These are phyloP conservation scores for Pseudogymnoascus verrucosus DNA, from an alignment of 2,329 filamentous ascomycete species.

Conservation along the genomic window DNA sequence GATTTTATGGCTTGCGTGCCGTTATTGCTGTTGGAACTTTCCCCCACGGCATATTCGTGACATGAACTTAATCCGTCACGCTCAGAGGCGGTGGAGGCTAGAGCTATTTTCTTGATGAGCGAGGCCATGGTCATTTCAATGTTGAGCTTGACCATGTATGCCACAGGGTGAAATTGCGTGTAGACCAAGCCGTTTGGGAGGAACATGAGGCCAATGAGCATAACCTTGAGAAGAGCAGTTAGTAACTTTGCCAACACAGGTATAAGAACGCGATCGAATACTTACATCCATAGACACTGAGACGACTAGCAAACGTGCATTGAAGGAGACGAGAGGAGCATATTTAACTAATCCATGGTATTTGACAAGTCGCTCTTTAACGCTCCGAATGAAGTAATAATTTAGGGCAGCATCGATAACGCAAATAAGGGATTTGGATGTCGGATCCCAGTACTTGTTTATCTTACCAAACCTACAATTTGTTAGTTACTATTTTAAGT, in stretches of 20 bases:
- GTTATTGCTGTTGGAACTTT: not conserved
- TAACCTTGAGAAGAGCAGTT: constrained; percentile 29
- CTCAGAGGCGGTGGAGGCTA: not conserved
- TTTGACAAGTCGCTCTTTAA: constrained; percentile 30
- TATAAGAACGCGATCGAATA: constrained; percentile 24
- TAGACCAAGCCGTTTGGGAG: constrained; percentile 29
- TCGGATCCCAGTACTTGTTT: constrained; percentile 37
- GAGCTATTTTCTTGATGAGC: constrained; percentile 25
- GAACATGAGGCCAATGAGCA: constrained; percentile 32
- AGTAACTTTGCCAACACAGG: constrained; percentile 30
- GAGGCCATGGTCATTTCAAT: constrained; percentile 36
- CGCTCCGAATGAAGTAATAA: constrained; percentile 40
- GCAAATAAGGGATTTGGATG: constrained; percentile 42
- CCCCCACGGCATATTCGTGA: not conserved
- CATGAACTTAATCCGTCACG: not conserved
- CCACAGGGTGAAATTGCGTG: constrained; percentile 33
- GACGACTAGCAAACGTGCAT: constrained; percentile 31
- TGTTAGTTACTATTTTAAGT: constrained; percentile 42
- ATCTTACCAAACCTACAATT: constrained; percentile 34
- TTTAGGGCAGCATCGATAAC: constrained; percentile 42
- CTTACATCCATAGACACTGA: constrained; percentile 33
- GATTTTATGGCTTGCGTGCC: not conserved
- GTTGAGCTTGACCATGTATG: constrained; percentile 35
- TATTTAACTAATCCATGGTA: constrained; percentile 33
- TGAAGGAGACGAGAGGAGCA: constrained; percentile 31